phyloP scores from a whole-genome alignment of 2,329 filamentous ascomycete genomes.

The Paecilomyces fulvus region DNA sequence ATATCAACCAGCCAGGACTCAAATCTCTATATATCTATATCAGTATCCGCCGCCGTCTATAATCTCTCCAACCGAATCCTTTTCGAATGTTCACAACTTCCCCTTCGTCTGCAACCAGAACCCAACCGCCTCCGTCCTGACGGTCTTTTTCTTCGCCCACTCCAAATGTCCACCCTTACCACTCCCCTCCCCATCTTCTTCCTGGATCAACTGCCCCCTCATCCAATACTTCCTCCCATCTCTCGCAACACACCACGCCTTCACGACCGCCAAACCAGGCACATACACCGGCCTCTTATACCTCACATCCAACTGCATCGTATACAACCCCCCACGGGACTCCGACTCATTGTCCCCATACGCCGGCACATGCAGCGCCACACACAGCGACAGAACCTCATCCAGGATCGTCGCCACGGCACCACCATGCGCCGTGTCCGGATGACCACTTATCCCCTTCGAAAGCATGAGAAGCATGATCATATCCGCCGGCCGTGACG shows the following conservation, averaged over 20 bases:
- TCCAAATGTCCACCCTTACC: slow-evolving; percentile 18
- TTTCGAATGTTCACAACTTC: slow-evolving; percentile 14
- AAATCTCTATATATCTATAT: slow-evolving; percentile 3
- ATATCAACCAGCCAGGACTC: not conserved
- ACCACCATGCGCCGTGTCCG: slow-evolving; percentile 32
- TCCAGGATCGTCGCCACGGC: slow-evolving; percentile 34
- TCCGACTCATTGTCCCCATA: slow-evolving; percentile 9
- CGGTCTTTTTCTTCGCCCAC: slow-evolving; percentile 22
- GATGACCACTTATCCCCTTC: slow-evolving; percentile 31
- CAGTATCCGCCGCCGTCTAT: not conserved
- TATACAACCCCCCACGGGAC: slow-evolving; percentile 27
- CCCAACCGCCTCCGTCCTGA: slow-evolving; percentile 33
- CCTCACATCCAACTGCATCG: slow-evolving; percentile 32
- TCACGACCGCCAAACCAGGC: slow-evolving; percentile 29
- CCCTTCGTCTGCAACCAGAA: slow-evolving; percentile 31
- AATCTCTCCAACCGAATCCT: not conserved
- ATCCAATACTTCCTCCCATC: slow-evolving; percentile 35
- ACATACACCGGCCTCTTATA: slow-evolving; percentile 29
- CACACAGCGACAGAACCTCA: slow-evolving; percentile 35
- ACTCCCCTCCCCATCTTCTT: slow-evolving; percentile 19
- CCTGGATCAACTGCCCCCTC: slow-evolving; percentile 30
- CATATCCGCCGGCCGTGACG: slow-evolving; percentile 25
- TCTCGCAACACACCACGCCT: slow-evolving; percentile 26
- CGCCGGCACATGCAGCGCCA: slow-evolving; percentile 22
- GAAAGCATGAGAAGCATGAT: slow-evolving; percentile 28